Conservation (phyloP, 257 asterid genomes). For the Datura wrightii region DNA sequence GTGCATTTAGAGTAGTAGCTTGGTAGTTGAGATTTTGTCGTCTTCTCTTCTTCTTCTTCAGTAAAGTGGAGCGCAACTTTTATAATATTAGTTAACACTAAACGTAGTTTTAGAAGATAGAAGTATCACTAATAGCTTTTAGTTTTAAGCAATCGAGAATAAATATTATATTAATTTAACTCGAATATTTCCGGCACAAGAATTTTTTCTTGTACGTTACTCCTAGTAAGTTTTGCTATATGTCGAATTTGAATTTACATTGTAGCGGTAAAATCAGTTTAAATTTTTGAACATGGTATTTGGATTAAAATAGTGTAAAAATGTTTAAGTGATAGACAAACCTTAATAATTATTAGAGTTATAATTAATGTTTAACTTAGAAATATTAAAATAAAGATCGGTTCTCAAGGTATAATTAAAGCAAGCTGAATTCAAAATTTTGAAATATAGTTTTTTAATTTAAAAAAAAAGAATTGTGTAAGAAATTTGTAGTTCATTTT, state of each 20-base stretch:
- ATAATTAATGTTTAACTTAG: background rate
- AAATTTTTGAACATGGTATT: background rate
- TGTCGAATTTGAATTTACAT: background rate
- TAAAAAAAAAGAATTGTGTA: conserved; percentile 32
- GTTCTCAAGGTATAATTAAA: conserved; percentile 29
- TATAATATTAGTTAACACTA: background rate
- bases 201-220: background rate
- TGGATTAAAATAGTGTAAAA: background rate
- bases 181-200: background rate
- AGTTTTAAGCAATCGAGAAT: background rate
- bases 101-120: too few species aligned
- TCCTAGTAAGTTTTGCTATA: background rate
- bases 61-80: background rate
- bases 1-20: background rate
- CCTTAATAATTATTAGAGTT: background rate
- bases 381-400: background rate
- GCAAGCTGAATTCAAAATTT: conserved; percentile 22
- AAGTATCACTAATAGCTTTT: background rate
- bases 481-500: conserved; percentile 20
- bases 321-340: background rate
- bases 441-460: conserved; percentile 27
- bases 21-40: background rate
- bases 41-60: background rate
- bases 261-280: conserved; percentile 6
- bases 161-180: background rate